phyloP scores from a whole-genome alignment of 805 yeast species.

The Ogataea degrootiae region DNA sequence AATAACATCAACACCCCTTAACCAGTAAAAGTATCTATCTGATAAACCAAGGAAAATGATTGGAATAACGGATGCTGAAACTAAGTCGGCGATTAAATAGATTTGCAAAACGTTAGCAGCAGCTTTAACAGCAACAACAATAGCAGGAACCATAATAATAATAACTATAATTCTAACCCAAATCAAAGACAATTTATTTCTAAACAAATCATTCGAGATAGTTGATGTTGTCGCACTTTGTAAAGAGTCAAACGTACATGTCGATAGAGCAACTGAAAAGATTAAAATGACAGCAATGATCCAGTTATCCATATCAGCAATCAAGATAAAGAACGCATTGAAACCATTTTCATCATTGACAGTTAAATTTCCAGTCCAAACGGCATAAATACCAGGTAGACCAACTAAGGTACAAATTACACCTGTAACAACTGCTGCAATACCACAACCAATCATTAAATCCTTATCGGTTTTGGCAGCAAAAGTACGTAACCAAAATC shows the following conservation, averaged over 20 bases:
- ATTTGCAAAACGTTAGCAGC: conserved; percentile 83
- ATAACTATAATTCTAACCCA: conserved; percentile 70
- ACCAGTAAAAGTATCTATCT: conserved; percentile 51
- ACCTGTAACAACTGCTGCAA: conserved; percentile 67
- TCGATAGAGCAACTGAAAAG: conserved; percentile 67
- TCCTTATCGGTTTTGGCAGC: conserved; percentile 79
- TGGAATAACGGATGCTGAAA: conserved; percentile 85
- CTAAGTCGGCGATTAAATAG: conserved; percentile 84
- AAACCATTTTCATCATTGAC: conserved; percentile 52
- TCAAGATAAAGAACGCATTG: conserved; percentile 67
- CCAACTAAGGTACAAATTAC: conserved; percentile 70
- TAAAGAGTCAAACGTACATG: conserved; percentile 84
- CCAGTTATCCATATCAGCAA: conserved; percentile 78
- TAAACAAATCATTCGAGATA: conserved; percentile 82
- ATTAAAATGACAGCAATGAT: conserved; percentile 77
- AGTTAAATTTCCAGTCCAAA: conserved; percentile 74
- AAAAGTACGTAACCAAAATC: conserved; percentile 92
- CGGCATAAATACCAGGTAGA: conserved; percentile 79
- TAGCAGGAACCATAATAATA: conserved; percentile 77
- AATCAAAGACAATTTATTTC: conserved; percentile 66
- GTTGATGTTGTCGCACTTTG: conserved; percentile 88
- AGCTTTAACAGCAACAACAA: conserved; percentile 76
- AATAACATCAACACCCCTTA: conserved; percentile 77
- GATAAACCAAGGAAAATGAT: conserved; percentile 75
- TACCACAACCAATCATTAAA: conserved; percentile 64